Base-by-base conservation (phyloP, 129 eudicot species). In the Flaveria robusta region DNA sequence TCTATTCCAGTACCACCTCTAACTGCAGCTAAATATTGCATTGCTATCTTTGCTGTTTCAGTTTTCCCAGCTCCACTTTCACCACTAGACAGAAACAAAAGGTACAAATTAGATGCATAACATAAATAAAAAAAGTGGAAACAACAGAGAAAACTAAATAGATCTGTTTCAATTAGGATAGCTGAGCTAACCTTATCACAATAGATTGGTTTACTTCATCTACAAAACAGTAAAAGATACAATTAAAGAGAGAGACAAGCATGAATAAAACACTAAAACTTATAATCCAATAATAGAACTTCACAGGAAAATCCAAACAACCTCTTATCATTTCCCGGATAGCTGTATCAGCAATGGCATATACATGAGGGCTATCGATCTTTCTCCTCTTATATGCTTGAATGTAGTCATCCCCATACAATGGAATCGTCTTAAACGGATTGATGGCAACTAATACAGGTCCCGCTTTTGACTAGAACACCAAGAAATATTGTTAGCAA, bases 41-140 rank as follows among this genome's bases (percentile, higher is more conserved):
- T 90, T 9, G 98, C 96, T 75, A 92, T 90, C 79, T 92, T 92
- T 62, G 98, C 96, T 24, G 98, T 92, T 81, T 92, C 98, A 41
- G 98, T 90, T 77, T 92, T 92, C 27, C 98, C 98, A 37, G 98
- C 93, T 70, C 98, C 98, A 74, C 98, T 92, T 85, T 92, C 98
- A 68, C 98, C 96, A 83, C 96, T 92, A 86, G 55, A 60, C 19
- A 64, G 27, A 66, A 56, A 75, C 26, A 73, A 66, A 69, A 62
- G 56, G 72, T 15, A 37, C 16, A 62, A 37, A 49, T 79, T 71
- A 79, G 77, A 26, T 47, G 65, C 73, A 34, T 63, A 74, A 31
- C 46, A 43, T 68, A 54, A 31, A 50, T 47, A 66, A 18, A 9
- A 42, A 79, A 26, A 31, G 16, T n/a, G 31, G 66, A 71, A 58